Conservation (phyloP, 352 stramenopile genomes). For the Pythium chondricola region DNA sequence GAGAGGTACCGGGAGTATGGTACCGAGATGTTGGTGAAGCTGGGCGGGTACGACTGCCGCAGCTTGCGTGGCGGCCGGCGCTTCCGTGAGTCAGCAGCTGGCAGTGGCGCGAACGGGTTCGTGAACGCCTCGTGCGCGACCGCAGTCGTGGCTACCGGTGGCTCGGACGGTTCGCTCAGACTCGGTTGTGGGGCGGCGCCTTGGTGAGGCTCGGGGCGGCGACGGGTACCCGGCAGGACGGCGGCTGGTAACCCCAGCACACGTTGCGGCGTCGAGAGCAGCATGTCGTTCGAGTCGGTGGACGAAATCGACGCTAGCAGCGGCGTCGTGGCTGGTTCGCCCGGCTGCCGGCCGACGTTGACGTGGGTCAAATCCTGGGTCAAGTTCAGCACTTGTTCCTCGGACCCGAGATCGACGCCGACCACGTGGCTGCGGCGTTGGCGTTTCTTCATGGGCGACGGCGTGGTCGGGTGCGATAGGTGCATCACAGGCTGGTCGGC, state of each 20-base stretch:
- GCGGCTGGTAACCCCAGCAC: slow-evolving; percentile 12
- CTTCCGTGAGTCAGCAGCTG: slow-evolving; percentile 49
- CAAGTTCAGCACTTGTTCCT: slow-evolving; percentile 63
- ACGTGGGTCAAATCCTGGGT: slow-evolving; percentile 77
- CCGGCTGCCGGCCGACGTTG: slow-evolving; percentile 26
- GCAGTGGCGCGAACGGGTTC: slow-evolving; percentile 62
- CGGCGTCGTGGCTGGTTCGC: slow-evolving; percentile 2
- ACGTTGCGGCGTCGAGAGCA: slow-evolving; percentile 28
- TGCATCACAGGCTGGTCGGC: slow-evolving; percentile 78
- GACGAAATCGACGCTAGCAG: slow-evolving; percentile 38
- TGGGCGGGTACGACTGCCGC: slow-evolving; percentile 55
- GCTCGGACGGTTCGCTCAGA: neutral
- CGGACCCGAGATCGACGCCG: slow-evolving; percentile 30
- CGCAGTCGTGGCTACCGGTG: neutral
- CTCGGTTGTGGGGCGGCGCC: neutral
- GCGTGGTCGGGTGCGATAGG: slow-evolving; percentile 75
- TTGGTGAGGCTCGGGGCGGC: slow-evolving; percentile 1
- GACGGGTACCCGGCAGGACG: slow-evolving; percentile 3
- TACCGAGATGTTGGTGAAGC: slow-evolving; percentile 19
- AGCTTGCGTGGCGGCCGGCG: slow-evolving; percentile 48
- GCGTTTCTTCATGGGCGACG: slow-evolving; percentile 77
- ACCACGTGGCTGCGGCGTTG: slow-evolving; percentile 21
- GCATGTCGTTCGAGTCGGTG: slow-evolving; percentile 37
- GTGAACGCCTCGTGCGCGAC: slow-evolving; percentile 37
- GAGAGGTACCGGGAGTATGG: slow-evolving; percentile 72